These are phyloP conservation scores for Rhodotorula graminis DNA, from an alignment of 768 basidiomycete genomes.

Conservation along the genomic window DNA sequence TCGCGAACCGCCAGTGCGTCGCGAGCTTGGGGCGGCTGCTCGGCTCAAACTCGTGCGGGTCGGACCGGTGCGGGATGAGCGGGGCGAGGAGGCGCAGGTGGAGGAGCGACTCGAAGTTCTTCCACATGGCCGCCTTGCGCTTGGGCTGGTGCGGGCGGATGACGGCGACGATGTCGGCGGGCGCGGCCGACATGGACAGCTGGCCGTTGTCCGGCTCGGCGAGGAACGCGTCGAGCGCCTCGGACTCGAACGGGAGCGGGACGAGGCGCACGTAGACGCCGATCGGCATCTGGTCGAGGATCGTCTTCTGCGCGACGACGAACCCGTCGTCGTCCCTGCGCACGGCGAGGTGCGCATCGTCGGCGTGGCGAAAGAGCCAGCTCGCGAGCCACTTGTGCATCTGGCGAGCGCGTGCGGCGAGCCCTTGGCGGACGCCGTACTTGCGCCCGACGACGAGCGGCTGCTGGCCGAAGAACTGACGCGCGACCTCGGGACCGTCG, in stretches of 20 bases:
- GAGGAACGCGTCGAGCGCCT: conserved; percentile 58
- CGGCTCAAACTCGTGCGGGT: background rate
- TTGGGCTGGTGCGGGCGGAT: conserved; percentile 11
- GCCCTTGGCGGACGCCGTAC: conserved; percentile 70
- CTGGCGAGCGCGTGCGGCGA: conserved; percentile 60
- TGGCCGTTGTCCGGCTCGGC: conserved; percentile 51
- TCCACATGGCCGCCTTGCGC: conserved; percentile 50
- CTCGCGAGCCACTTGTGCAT: conserved; percentile 59
- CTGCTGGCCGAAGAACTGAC: conserved; percentile 64
- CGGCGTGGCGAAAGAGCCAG: conserved; percentile 51
- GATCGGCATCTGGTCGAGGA: conserved; percentile 62
- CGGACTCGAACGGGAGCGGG: conserved; percentile 56
- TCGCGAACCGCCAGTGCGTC: conserved; percentile 21
- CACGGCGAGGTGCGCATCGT: conserved; percentile 50
- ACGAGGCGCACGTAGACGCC: conserved; percentile 63
- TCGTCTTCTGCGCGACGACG: conserved; percentile 60
- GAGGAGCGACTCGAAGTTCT: conserved; percentile 56
- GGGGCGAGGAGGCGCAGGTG: conserved; percentile 57
- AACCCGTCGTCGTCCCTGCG: conserved; percentile 48
- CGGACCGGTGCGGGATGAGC: conserved; percentile 48
- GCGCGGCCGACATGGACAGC: conserved; percentile 9
- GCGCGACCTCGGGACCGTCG: conserved; percentile 18
- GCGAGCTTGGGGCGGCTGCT: background rate
- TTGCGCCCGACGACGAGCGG: conserved; percentile 64
- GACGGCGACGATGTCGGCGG: conserved; percentile 12